Evolutionary conservation across 164 flowering plant genomes (phyloP).

Genomic region (Macadamia tetraphylla): DNA sequence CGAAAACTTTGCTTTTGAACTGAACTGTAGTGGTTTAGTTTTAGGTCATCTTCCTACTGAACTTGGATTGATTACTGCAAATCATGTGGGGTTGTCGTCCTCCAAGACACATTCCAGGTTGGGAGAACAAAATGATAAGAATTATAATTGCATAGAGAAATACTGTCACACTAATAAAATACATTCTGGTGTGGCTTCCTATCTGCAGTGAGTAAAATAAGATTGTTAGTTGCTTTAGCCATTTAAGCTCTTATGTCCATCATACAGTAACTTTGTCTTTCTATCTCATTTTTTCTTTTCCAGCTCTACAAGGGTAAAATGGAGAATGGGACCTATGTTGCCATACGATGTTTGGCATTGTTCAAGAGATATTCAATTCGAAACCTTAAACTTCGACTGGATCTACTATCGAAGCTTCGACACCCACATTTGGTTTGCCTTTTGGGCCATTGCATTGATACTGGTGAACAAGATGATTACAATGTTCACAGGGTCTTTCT

Average conservation of each 20-base stretch:
- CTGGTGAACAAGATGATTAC: conserved; percentile 45
- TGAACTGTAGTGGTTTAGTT: too few species aligned
- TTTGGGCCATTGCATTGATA: conserved; percentile 74
- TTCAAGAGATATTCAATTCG: conserved; percentile 48
- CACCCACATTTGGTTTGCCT: conserved; percentile 77
- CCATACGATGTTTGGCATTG: conserved; percentile 52
- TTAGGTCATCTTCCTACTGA: too few species aligned
- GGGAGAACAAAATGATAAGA: too few species aligned
- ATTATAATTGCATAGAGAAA: too few species aligned
- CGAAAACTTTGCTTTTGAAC: too few species aligned
- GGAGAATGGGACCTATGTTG: conserved; percentile 67
- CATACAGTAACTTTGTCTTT: neutral
- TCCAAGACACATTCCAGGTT: too few species aligned
- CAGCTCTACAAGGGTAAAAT: conserved; percentile 83
- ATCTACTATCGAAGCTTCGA: conserved; percentile 74
- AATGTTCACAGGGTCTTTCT: conserved; percentile 48
- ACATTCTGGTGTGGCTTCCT: too few species aligned
- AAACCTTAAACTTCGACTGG: conserved; percentile 63
- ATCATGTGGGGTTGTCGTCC: too few species aligned
- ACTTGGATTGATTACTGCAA: too few species aligned
- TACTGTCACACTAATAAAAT: too few species aligned
- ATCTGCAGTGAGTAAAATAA: neutral
- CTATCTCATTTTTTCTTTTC: conserved; percentile 7
- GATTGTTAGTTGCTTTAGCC: neutral
- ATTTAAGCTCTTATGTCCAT: neutral